phyloP scores from a whole-genome alignment of 2,329 filamentous ascomycete species.

The Coniochaeta prunicola region DNA sequence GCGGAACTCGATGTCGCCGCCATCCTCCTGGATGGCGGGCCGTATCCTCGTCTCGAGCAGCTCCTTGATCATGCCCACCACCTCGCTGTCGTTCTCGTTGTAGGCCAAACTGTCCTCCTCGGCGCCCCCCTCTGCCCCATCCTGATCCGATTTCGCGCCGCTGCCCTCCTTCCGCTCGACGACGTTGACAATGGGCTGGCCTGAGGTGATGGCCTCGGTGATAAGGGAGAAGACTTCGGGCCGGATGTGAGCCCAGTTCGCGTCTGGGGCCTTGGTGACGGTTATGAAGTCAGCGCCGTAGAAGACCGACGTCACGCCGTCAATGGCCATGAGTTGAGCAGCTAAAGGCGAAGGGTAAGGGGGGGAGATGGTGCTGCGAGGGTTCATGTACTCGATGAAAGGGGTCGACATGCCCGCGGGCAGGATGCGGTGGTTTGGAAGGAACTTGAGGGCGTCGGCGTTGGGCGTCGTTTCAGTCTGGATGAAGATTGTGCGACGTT shows the following conservation, averaged over 20 bases:
- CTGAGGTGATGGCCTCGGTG: constrained; percentile 82
- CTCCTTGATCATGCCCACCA: constrained; percentile 98
- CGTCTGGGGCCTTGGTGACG: constrained; percentile 80
- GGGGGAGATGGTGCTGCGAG: constrained; percentile 79
- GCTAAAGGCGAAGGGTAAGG: constrained; percentile 89
- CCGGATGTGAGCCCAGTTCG: constrained; percentile 90
- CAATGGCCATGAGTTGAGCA: constrained; percentile 82
- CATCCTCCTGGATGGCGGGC: constrained; percentile 94
- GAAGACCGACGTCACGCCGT: constrained; percentile 91
- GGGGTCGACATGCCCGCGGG: constrained; percentile 65
- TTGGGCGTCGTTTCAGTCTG: constrained; percentile 95
- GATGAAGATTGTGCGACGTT: constrained; percentile 80
- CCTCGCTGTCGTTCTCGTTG: constrained; percentile 86
- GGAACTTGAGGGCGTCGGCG: constrained; percentile 91
- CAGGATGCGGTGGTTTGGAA: constrained; percentile 81
- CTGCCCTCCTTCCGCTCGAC: constrained; percentile 51
- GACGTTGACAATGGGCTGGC: constrained; percentile 71
- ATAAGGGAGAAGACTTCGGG: constrained; percentile 94
- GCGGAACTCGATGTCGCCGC: constrained; percentile 91
- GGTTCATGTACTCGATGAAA: constrained; percentile 87
- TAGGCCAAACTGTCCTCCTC: constrained; percentile 71
- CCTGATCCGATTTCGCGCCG: constrained; percentile 25
- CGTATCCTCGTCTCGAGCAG: constrained; percentile 90
- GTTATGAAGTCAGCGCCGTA: constrained; percentile 96
- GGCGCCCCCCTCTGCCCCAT: constrained; percentile 35